Conservation (phyloP, 1,284 basidiomycete genomes). For the Leccinum huronense region DNA sequence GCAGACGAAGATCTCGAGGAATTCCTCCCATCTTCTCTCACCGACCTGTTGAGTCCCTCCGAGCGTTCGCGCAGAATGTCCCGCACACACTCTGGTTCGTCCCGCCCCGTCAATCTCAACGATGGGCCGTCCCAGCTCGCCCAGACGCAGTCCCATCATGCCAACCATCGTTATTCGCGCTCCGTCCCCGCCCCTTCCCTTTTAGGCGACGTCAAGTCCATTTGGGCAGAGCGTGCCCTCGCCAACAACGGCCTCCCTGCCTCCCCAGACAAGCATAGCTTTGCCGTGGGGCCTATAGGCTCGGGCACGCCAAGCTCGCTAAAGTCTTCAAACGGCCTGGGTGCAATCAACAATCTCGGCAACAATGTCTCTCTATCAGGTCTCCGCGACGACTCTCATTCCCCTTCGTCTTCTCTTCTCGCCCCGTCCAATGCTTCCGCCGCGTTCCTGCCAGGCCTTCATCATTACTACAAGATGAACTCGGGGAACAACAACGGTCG, state of each 20-base stretch:
- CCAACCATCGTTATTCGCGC: conserved; percentile 69
- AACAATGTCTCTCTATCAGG: conserved; percentile 12
- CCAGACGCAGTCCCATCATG: conserved; percentile 34
- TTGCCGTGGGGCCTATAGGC: conserved; percentile 36
- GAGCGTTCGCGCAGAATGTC: conserved; percentile 79
- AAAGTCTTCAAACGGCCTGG: conserved; percentile 43
- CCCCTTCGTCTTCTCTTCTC: conserved; percentile 44
- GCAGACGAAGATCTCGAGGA: conserved; percentile 81
- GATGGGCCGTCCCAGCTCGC: conserved; percentile 28
- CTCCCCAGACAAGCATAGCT: conserved; percentile 31
- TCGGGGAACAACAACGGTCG: conserved; percentile 27
- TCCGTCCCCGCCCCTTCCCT: conserved; percentile 75
- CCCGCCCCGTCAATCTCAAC: conserved; percentile 27
- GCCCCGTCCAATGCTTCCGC: conserved; percentile 72
- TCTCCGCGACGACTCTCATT: conserved; percentile 40
- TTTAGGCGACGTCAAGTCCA: conserved; percentile 68
- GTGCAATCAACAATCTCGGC: conserved; percentile 22
- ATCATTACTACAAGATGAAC: conserved; percentile 58
- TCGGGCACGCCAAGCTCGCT: conserved; percentile 49
- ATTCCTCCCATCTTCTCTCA: conserved; percentile 81
- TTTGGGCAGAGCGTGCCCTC: conserved; percentile 56
- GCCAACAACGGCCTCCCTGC: conserved; percentile 31
- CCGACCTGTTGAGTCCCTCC: conserved; percentile 84
- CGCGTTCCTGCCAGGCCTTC: conserved; percentile 69
- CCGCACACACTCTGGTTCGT: conserved; percentile 55